Evolutionary conservation across 2,329 filamentous ascomycete species (phyloP), one percentile per base, ranked within the genome.

Genomic region (Penicillium oxalicum): DNA sequence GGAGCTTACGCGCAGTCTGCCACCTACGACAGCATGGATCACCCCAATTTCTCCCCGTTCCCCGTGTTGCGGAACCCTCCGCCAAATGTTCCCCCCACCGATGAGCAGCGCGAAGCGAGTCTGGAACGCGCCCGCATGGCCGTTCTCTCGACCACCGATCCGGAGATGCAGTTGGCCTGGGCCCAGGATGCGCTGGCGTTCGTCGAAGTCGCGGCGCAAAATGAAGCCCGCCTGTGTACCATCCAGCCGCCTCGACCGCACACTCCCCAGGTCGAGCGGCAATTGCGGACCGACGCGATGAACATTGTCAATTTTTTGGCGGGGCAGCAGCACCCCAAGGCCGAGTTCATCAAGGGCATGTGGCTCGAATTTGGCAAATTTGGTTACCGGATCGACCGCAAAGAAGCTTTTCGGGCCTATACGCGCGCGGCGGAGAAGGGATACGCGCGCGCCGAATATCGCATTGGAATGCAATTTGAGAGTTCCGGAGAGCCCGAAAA

Each of bases 321-420:
- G 25, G 86, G 91, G 45, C 93, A 98, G 68, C 83, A 86, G 54
- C 93, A 98, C 61, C 93, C 93, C 25, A 90, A 93, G 64, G 93
- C 93, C 25, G 83, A 94, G 57, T 98, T 97, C 67, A 88, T 97
- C 75, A 84, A 84, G 61, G 88, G 90, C 51, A 96, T 95, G 79
- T 98, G 93, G 93, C 77, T 95, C 44, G 93, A 98, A 67, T 98
- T 97, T 76, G 93, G 93, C 59, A 95, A 95, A 65, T 97, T 96
- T 65, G 90, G 89, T 35, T 83, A 86, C 68, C 83, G 90, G 27
- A 78, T 90, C 51, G 93, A 98, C 74, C 95, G 95, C 74, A 91
- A 91, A 62, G 91, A 96, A 71, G 91, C 93, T 6, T 97, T 94
- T 66, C 74, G 83, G 52, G 87, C 86, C 61, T 98, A 97, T 71